These are phyloP conservation scores for Chrysoporthe puriensis DNA, from an alignment of 2,329 filamentous ascomycete species.

Conservation along the genomic window DNA sequence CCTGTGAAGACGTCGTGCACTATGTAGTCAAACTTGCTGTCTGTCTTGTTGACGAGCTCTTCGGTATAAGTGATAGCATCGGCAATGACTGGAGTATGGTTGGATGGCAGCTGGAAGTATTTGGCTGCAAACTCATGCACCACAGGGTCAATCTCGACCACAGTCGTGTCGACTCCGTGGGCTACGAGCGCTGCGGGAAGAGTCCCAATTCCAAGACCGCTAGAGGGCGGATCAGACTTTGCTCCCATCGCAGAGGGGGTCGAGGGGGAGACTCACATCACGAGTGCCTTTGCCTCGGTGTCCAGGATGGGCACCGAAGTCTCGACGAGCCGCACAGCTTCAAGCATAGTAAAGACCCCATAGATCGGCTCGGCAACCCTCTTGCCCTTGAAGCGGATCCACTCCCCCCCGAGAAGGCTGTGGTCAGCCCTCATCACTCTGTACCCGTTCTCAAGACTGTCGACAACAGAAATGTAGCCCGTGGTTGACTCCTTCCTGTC, in stretches of 20 bases:
- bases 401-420: constrained; percentile 90
- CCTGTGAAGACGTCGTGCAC: constrained; percentile 98
- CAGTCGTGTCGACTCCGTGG: constrained; percentile 89
- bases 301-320: constrained; percentile 58
- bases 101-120: constrained; percentile 79
- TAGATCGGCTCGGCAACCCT: constrained; percentile 84
- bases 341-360: constrained; percentile 92
- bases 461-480: constrained; percentile 88
- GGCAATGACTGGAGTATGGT: constrained; percentile 78
- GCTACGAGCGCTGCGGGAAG: constrained; percentile 83
- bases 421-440: constrained; percentile 91
- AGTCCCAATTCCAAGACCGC: constrained; percentile 90
- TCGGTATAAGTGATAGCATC: constrained; percentile 77
- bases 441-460: constrained; percentile 72
- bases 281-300: constrained; percentile 74
- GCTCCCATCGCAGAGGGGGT: not conserved
- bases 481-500: constrained; percentile 85
- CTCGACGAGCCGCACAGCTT: constrained; percentile 83
- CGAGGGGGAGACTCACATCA: constrained; percentile 66
- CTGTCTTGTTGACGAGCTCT: constrained; percentile 45
- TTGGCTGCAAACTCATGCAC: constrained; percentile 82
- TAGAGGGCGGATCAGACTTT: constrained; percentile 41
- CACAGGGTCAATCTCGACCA: constrained; percentile 91
- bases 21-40: constrained; percentile 79
- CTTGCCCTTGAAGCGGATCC: constrained; percentile 63